Evolutionary conservation across 768 basidiomycete species (phyloP).

Genomic region (Amanita jacksonii): DNA sequence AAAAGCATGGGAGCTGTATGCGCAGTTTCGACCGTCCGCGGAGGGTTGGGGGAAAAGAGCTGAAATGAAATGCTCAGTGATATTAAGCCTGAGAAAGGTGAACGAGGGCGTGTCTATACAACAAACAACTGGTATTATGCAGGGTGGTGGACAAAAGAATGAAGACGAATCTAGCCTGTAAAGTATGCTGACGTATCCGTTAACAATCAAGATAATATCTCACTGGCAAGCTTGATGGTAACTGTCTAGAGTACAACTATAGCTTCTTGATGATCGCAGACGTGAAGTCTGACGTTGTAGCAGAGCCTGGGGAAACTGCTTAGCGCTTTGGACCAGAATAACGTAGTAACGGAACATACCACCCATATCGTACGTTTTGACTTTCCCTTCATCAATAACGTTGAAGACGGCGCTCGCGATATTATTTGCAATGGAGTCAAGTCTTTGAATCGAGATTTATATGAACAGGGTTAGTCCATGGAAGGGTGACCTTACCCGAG

Average conservation of each 20-base stretch:
- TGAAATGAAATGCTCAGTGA: constrained; percentile 57
- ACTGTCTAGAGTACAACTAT: too few relatives aligned
- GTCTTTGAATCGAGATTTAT: constrained; percentile 33
- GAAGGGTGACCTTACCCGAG: constrained; percentile 55
- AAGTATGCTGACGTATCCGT: too few relatives aligned
- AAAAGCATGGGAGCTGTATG: constrained; percentile 72
- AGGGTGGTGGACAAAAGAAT: neutral
- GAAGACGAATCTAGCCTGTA: too few relatives aligned
- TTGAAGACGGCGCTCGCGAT: constrained; percentile 91
- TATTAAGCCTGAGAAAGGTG: constrained; percentile 48
- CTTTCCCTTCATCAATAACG: constrained; percentile 80
- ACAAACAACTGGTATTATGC: neutral
- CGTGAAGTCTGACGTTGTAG: constrained; percentile 94
- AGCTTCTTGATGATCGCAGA: constrained; percentile 82
- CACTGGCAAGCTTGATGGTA: too few relatives aligned
- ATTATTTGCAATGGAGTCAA: constrained; percentile 87
- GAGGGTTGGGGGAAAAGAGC: constrained; percentile 81
- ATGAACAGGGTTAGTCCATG: constrained; percentile 1
- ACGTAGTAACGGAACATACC: constrained; percentile 41
- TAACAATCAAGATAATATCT: too few relatives aligned
- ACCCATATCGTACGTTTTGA: constrained; percentile 92
- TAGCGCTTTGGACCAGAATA: constrained; percentile 4
- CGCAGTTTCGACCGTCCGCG: constrained; percentile 76
- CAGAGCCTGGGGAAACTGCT: constrained; percentile 44
- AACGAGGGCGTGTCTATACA: neutral